Evolutionary conservation across 2,329 filamentous ascomycete species (phyloP), one percentile per base, ranked within the genome.

Genomic region (Botrytis galanthina): DNA sequence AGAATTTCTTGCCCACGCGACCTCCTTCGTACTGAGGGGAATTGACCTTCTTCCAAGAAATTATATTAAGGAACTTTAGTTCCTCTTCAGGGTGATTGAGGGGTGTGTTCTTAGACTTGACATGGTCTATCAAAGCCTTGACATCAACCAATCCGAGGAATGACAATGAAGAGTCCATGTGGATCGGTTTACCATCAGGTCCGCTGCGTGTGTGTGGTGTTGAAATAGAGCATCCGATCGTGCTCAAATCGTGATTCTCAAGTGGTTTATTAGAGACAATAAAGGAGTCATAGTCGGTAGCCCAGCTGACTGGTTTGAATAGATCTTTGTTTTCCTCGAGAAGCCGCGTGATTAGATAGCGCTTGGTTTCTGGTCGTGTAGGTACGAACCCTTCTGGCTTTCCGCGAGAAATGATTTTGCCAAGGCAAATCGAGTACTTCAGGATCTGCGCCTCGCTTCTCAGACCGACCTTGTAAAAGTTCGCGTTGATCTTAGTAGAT

Each of bases 21-120:
- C 74, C 73, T 22, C 63, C 63, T 16, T 37, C 12, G 10, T 59
- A 68, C 18, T 48, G n/a, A n/a, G 20, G 18, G 5, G 54, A 32
- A 26, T 63, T 67, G 6, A 75, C 73, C 3, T 60, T 59, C 46
- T 73, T 75, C 75, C 74, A 75, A 16, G 72, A 73, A n/a, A 76
- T 71, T 20, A 76, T 73, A 10, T 75, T 75, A 12, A 75, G 64
- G 29, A 60, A 51, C 8, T 73, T 73, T 4, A 75, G 26, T 14
- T 66, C 62, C 42, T 66, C 42, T 20, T 66, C n/a, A 3, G 62
- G 42, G 26, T 54, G 48, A 12, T n/a, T 5, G 5, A 54, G 48
- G 48, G 26, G 26, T 54, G 2, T 16, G 7, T 54, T 54, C 48
- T 7, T n/a, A 14, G 48, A n/a, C 5, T 54, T n/a, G 0, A 54